These are phyloP conservation scores for Tetradesmus lagerheimii DNA, from an alignment of 139 green algal species.

Conservation along the genomic window DNA sequence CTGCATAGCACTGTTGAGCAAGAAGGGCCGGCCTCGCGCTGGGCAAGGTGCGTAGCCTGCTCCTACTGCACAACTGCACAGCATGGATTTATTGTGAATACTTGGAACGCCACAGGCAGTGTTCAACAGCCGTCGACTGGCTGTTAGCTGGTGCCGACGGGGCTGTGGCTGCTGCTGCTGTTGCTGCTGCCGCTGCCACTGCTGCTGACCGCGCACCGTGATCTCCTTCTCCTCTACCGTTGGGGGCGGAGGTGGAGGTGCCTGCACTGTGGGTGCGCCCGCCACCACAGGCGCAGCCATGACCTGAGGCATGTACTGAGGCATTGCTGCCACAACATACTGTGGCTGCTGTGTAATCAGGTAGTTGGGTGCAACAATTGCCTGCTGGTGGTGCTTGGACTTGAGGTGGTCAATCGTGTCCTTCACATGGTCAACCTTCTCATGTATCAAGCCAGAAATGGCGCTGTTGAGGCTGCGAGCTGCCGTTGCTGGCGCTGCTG, in stretches of 20 bases:
- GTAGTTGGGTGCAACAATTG: neutral
- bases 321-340: constrained; percentile 15
- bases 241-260: constrained; percentile 1
- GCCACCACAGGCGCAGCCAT: neutral
- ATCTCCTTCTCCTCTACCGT: neutral
- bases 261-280: neutral
- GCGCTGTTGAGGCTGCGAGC: neutral
- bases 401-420: neutral
- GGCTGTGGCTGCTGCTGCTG: neutral
- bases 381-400: constrained; percentile 5
- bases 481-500: neutral
- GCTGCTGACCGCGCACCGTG: neutral
- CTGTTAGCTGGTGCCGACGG: too few relatives aligned
- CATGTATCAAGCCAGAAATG: neutral
- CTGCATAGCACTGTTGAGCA: too few relatives aligned
- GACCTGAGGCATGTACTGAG: neutral
- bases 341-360: constrained; percentile 26
- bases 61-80: too few relatives aligned
- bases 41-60: too few relatives aligned
- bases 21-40: too few relatives aligned
- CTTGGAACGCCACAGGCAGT: too few relatives aligned
- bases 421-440: neutral
- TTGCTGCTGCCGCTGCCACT: neutral
- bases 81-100: too few relatives aligned
- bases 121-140: too few relatives aligned